Percentiles rank a stretch among this genome's conserved stretches.
phyloP scores from a whole-genome alignment of 129 eudicot species.

The Chrysanthemum lavandulifolium region DNA sequence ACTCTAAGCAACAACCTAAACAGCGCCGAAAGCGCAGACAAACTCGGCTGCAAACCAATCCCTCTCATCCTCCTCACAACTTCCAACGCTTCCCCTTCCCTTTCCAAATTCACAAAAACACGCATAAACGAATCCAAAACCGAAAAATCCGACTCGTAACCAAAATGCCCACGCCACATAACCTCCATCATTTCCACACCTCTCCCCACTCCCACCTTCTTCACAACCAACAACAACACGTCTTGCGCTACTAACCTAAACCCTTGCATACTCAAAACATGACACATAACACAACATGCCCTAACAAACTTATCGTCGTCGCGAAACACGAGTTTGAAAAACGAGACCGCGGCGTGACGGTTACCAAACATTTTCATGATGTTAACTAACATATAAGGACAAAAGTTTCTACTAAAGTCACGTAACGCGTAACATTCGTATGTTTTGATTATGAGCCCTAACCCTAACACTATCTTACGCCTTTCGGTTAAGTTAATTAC shows the following conservation, averaged over 20 bases:
- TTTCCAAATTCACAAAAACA: slow-evolving; percentile 52
- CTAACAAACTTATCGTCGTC: slow-evolving; percentile 32
- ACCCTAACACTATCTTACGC: slow-evolving; percentile 52
- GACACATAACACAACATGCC: slow-evolving; percentile 56
- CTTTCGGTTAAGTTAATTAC: slow-evolving; percentile 62
- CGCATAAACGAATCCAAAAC: slow-evolving; percentile 86
- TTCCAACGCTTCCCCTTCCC: slow-evolving; percentile 50
- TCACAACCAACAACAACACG: slow-evolving; percentile 58
- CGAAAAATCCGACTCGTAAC: slow-evolving; percentile 61
- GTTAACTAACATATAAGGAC: slow-evolving; percentile 56
- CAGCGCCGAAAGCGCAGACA: slow-evolving; percentile 53
- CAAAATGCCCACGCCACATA: slow-evolving; percentile 59
- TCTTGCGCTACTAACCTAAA: slow-evolving; percentile 64
- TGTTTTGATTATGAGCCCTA: slow-evolving; percentile 54
- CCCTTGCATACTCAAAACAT: slow-evolving; percentile 47
- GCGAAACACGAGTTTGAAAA: slow-evolving; percentile 54
- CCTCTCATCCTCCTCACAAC: slow-evolving; percentile 59
- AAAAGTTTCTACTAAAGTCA: slow-evolving; percentile 45
- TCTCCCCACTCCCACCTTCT: slow-evolving; percentile 51
- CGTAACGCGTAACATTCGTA: slow-evolving; percentile 23
- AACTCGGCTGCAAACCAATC: slow-evolving; percentile 56
- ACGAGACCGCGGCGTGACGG: slow-evolving; percentile 52
- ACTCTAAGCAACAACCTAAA: slow-evolving; percentile 58
- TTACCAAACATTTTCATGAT: slow-evolving; percentile 52
- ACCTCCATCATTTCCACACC: slow-evolving; percentile 48